Evolutionary conservation across 345 rosid genomes (phyloP).

Genomic region (Iberis pinnata): DNA sequence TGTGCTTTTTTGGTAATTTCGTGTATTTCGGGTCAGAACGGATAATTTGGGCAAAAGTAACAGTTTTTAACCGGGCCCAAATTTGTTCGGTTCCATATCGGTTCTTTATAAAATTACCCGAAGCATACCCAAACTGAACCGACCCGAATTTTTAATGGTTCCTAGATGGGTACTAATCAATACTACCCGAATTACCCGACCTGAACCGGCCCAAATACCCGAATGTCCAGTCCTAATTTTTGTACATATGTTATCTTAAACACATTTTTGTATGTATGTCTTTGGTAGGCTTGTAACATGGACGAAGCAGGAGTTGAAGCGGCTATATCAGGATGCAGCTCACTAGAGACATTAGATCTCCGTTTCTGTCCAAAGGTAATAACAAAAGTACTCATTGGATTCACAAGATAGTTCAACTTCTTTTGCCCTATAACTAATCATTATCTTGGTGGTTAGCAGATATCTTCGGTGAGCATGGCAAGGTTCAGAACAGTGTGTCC

Average conservation of each 20-base stretch:
- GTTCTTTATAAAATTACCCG: too few species aligned
- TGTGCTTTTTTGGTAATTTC: too few species aligned
- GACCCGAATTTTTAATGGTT: too few species aligned
- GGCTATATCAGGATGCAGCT: constrained; percentile 67
- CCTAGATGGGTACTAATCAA: too few species aligned
- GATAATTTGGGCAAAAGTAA: too few species aligned
- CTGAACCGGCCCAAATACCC: too few species aligned
- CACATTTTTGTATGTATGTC: constrained; percentile 18
- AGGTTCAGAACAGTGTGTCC: constrained; percentile 56
- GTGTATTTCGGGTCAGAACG: too few species aligned
- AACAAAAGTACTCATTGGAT: not conserved
- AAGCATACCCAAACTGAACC: too few species aligned
- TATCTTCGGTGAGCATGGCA: constrained; percentile 62
- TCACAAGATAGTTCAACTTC: not conserved
- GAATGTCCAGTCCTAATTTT: not conserved
- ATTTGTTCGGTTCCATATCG: too few species aligned
- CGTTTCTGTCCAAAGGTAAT: constrained; percentile 89
- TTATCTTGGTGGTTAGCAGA: constrained; percentile 32
- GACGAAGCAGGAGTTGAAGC: constrained; percentile 65
- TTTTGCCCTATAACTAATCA: not conserved
- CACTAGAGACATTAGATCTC: constrained; percentile 89
- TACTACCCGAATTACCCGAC: too few species aligned
- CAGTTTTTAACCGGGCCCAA: too few species aligned
- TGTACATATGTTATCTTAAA: constrained; percentile 3
- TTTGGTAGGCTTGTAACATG: constrained; percentile 62